phyloP scores from a whole-genome alignment of 139 green algal species.

The Dunaliella primolecta region DNA sequence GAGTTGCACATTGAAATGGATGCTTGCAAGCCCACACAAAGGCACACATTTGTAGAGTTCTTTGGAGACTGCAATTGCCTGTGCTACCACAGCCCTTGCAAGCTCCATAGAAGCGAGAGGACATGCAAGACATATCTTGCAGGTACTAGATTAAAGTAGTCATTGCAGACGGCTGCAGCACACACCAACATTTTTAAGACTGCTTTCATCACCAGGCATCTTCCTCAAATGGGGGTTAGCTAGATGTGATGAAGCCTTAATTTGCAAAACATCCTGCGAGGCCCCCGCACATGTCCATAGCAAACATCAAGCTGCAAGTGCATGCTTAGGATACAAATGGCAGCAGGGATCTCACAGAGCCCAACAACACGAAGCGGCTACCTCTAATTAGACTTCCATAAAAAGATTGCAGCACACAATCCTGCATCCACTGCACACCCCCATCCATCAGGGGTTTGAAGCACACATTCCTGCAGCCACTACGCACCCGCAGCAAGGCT shows the following conservation, averaged over 20 bases:
- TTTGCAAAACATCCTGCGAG: neutral
- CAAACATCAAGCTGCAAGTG: no score
- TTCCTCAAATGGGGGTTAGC: neutral
- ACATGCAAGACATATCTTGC: neutral
- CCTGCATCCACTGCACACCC: no score
- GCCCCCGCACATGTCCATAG: neutral
- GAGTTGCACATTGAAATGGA: neutral
- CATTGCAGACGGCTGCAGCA: neutral
- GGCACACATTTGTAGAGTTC: no score
- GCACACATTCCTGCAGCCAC: no score
- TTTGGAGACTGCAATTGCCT: no score
- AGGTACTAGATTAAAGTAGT: neutral
- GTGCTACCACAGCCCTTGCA: neutral
- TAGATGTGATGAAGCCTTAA: neutral
- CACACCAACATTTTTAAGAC: neutral
- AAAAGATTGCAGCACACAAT: no score
- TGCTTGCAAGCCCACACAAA: no score
- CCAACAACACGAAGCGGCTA: no score
- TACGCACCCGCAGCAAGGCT: slow-evolving; percentile 37
- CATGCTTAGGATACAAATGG: no score
- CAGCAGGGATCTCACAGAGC: no score
- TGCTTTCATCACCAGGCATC: neutral
- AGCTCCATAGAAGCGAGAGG: neutral
- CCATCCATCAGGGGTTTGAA: no score
- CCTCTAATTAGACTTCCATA: no score